Evolutionary conservation across 164 flowering plant species (phyloP), one percentile per base, ranked within the genome.

Genomic region (Sedum album): DNA sequence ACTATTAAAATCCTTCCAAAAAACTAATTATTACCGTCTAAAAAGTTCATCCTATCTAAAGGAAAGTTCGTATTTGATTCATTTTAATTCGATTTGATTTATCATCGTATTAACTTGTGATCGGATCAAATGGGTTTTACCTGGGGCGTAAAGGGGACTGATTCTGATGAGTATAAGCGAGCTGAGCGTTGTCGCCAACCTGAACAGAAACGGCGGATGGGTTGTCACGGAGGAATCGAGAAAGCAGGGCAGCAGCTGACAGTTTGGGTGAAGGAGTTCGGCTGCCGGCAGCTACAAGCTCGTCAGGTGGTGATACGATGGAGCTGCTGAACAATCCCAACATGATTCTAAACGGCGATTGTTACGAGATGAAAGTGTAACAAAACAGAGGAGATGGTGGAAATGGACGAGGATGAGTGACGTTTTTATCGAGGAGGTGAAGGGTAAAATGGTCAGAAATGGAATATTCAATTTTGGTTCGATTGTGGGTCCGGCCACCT

Each of bases 261-360:
- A 67, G 82, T 81, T 90, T 90, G 17, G 96, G 93, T 31, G 93
- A 88, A 35, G 96, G 93, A 1, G 96, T 88, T 66, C 96, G 80
- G 77, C 86, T 62, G 11, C 96, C 96, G 72, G 96, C 96, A 26
- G 88, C 88, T 30, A 88, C 93, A 44, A 90, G 85, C 80, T 86
- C 96, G 6, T 88, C 96, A 53, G 96, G 96, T 35, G 96, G 86
- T 0, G 94, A 79, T 68, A 89, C 77, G 18, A 89, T 75, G 4
- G 88, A 53, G 78, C 86, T 78, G 81, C 97, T 88, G 72, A 92
- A 92, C 1, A 92, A 83, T 17, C 93, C 97, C 84, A 92, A 82
- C 97, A 92, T 88, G 60, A 23, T 53, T 41, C 14, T 9, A 17
- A 7, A 53, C 57, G 57, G 57, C 57, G 57, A 49, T 49, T n/a